Base-by-base conservation (phyloP, 2,329 filamentous ascomycete species). In the Sporothrix variecibatus region DNA sequence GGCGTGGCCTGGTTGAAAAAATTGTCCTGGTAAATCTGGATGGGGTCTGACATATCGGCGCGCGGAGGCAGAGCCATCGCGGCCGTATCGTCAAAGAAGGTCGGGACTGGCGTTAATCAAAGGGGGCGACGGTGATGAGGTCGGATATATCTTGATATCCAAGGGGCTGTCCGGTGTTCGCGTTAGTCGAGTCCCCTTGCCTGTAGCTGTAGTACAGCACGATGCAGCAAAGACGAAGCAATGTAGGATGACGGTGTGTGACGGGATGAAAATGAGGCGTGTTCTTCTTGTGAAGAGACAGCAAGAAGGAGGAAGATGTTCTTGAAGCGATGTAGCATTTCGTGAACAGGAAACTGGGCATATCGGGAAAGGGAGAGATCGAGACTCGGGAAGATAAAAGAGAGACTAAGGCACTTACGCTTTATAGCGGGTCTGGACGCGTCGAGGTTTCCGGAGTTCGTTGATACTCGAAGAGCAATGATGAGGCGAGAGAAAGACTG, bases 11-110 rank as follows among this genome's bases (percentile, higher is more conserved):
- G 83, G 72, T 84, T 83, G 78, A 84, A 85, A 76, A 84, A 83
- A 75, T 86, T 83, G 81, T 89, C 87, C 75, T 87, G 85, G 77
- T 84, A 89, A 76, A 89, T 86, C 49, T 85, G 83, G 53, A 88
- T 80, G 67, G 86, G 83, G 81, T 87, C 85, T 76, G 83, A 82
- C 58, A 83, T 82, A 78, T 81, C 83, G 78, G 85, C 85, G 78
- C 83, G 85, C 80, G 86, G 83, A 78, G 83, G 82, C 82, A 85
- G 85, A 84, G 86, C 86, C 87, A 89, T 89, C 73, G 77, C 81
- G 84, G 85, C 86, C 85, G 75, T 74, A 64, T 23, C 53, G 53
- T 72, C 53, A 51, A 56, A 65, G 17, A 23, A 26, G 31, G 31
- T 31, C 40, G 49, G 11, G 56, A 28, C 3, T n/a, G 40, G 60